Percentiles rank a stretch among this genome's conserved stretches.
phyloP scores from a whole-genome alignment of 257 asterid genomes.

The Solanum appendiculatum region DNA sequence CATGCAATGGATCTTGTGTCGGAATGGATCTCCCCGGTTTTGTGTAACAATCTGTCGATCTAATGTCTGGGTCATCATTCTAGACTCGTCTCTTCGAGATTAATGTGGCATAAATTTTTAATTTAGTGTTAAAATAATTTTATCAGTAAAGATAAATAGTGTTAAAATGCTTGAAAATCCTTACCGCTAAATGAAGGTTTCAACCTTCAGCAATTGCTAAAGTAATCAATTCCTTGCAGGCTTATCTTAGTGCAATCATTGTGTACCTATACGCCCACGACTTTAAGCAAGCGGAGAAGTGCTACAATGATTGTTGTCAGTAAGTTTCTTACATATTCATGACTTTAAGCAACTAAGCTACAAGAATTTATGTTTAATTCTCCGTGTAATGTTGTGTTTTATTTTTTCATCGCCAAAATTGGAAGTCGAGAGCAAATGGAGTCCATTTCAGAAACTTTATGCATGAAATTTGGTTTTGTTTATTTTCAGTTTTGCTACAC shows the following conservation, averaged over 20 bases:
- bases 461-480: not conserved
- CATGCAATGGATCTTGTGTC: not conserved
- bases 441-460: not conserved
- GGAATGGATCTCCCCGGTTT: not conserved
- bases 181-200: not conserved
- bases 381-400: not conserved
- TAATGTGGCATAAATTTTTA: not conserved
- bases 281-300: slow-evolving; percentile 91
- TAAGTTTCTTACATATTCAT: slow-evolving; percentile 25
- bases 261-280: slow-evolving; percentile 91
- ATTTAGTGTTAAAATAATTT: not conserved
- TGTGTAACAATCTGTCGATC: not conserved
- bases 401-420: not conserved
- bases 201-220: not conserved
- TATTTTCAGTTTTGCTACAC: not conserved
- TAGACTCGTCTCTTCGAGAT: not conserved
- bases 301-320: slow-evolving; percentile 97
- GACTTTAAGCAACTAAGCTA: not conserved
- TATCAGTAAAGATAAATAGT: not conserved
- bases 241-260: slow-evolving; percentile 93
- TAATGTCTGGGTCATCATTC: not conserved
- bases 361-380: not conserved
- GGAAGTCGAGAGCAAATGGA: not conserved
- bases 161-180: not conserved
- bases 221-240: slow-evolving; percentile 38